phyloP scores from a whole-genome alignment of 352 stramenopile genomes.

The Thraustotheca clavata region DNA sequence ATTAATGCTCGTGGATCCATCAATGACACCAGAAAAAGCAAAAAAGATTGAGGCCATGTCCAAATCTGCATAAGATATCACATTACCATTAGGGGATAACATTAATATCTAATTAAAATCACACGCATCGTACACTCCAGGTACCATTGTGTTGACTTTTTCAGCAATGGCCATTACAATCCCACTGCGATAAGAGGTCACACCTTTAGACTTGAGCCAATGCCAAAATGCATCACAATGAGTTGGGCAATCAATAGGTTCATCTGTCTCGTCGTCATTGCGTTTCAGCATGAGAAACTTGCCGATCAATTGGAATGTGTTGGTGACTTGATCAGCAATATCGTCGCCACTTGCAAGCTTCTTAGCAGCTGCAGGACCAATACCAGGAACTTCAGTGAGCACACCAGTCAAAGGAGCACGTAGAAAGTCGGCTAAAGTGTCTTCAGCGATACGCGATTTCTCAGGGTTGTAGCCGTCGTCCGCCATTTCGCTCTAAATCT shows the following conservation, averaged over 20 bases:
- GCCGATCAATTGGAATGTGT: conserved; percentile 98
- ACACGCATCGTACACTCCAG: conserved; percentile 93
- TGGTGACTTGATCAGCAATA: conserved; percentile 83
- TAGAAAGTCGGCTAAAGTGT: conserved; percentile 90
- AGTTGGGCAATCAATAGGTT: conserved; percentile 87
- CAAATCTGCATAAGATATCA: conserved; percentile 7
- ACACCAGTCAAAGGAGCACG: conserved; percentile 86
- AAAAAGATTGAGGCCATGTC: conserved; percentile 31
- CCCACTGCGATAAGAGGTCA: conserved; percentile 90
- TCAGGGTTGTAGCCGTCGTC: conserved; percentile 87
- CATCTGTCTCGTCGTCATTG: conserved; percentile 84
- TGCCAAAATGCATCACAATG: conserved; percentile 97
- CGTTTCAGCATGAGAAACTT: conserved; percentile 87
- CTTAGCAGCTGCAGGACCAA: conserved; percentile 84
- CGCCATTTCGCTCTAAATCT: conserved; percentile 38
- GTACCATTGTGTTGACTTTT: conserved; percentile 96
- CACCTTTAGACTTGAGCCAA: conserved; percentile 93
- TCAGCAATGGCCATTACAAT: conserved; percentile 97
- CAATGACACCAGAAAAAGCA: conserved; percentile 39
- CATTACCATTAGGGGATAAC: background rate
- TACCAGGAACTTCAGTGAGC: conserved; percentile 91
- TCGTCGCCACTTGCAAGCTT: conserved; percentile 81
- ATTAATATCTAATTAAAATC: conserved; percentile 82
- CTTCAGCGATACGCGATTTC: conserved; percentile 85
- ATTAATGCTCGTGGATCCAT: conserved; percentile 58